phyloP scores from a whole-genome alignment of 495 filamentous ascomycete genomes.

The Choiromyces venosus region DNA sequence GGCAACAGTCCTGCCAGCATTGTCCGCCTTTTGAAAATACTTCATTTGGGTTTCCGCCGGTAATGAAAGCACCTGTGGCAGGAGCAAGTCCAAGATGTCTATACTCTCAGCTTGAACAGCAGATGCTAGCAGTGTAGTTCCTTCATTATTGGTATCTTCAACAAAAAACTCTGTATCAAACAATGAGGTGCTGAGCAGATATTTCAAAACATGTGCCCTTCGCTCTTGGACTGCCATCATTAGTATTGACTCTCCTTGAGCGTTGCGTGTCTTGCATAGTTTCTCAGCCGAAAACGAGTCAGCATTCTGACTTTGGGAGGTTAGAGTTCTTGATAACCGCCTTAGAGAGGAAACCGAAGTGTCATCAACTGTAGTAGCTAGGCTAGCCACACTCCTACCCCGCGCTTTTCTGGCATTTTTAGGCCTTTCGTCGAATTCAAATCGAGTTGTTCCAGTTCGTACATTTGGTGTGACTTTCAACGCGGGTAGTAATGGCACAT shows the following conservation, averaged over 20 bases:
- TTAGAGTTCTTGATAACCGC: conserved; percentile 34
- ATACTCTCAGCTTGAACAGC: conserved; percentile 84
- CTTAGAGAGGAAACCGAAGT: conserved; percentile 23
- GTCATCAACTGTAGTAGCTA: conserved; percentile 36
- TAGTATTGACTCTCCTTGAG: conserved; percentile 68
- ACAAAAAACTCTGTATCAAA: conserved; percentile 66
- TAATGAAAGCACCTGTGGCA: conserved; percentile 59
- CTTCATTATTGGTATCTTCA: conserved; percentile 79
- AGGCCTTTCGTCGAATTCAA: conserved; percentile 34
- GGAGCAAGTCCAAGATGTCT: conserved; percentile 66
- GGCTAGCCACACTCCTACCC: conserved; percentile 33
- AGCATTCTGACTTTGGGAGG: conserved; percentile 35
- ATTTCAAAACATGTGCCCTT: conserved; percentile 63
- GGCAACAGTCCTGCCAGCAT: conserved; percentile 76
- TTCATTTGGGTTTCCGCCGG: conserved; percentile 48
- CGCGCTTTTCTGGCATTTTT: conserved; percentile 16
- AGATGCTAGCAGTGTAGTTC: conserved; percentile 82
- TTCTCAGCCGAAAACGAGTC: conserved; percentile 40
- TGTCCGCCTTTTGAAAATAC: conserved; percentile 73
- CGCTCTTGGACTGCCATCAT: conserved; percentile 94
- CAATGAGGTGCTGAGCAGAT: conserved; percentile 58
- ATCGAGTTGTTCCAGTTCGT: conserved; percentile 31
- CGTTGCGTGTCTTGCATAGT: conserved; percentile 38
- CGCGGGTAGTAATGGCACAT: conserved; percentile 15
- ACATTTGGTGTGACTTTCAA: conserved; percentile 26